Evolutionary conservation across 441 rosid genomes (phyloP).

Genomic region (Hypseocharis bilobata): DNA sequence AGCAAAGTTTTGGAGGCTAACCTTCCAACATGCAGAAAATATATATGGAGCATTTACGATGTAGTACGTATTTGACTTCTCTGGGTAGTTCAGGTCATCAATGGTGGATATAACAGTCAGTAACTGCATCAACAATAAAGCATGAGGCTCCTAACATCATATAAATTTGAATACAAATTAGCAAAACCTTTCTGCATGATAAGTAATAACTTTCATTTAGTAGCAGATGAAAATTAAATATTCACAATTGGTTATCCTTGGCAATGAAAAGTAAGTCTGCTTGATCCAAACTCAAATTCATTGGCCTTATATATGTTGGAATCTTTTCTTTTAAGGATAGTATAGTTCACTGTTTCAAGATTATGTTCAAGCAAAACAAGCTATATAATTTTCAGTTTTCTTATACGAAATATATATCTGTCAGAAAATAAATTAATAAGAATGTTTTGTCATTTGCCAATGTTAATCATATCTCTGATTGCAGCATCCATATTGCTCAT

Average conservation of each 20-base stretch:
- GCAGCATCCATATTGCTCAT: not conserved
- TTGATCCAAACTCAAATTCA: not conserved
- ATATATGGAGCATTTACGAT: conserved; percentile 79
- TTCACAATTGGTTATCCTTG: not conserved
- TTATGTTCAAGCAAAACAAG: not conserved
- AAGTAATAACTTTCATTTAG: not conserved
- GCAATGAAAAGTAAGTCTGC: not conserved
- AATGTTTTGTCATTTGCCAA: not conserved
- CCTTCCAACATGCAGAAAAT: conserved; percentile 96
- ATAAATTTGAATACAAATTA: not conserved
- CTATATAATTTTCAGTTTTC: not conserved
- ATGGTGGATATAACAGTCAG: conserved; percentile 66
- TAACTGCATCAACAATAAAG: conserved; percentile 42
- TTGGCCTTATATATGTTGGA: not conserved
- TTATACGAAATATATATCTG: not conserved
- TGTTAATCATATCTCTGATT: not conserved
- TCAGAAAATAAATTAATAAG: not conserved
- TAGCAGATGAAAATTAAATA: not conserved
- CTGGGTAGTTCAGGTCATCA: conserved; percentile 92
- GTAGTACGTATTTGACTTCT: conserved; percentile 77
- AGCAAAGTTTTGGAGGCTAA: conserved; percentile 17
- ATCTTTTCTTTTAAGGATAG: not conserved
- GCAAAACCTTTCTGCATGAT: not conserved
- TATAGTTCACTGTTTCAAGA: not conserved
- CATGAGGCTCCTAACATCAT: conserved; percentile 3